Percentiles rank a stretch among this genome's conserved stretches.
phyloP scores from a whole-genome alignment of 2,329 filamentous ascomycete genomes.

The Colletotrichum horii region DNA sequence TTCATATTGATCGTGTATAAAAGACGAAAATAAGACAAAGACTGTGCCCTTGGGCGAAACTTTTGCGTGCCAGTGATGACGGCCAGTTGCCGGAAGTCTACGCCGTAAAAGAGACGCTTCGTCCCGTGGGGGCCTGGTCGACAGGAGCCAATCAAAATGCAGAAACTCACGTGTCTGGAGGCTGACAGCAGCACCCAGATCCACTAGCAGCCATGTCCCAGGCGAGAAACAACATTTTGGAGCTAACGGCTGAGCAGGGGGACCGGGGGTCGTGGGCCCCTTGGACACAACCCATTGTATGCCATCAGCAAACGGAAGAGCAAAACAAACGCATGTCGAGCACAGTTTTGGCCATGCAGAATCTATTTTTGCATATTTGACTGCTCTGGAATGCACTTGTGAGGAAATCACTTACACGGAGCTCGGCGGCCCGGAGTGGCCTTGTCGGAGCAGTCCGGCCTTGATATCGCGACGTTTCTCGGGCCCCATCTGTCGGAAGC shows the following conservation, averaged over 20 bases:
- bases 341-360: slow-evolving; percentile 1
- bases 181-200: slow-evolving; percentile 21
- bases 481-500: not conserved
- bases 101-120: slow-evolving; percentile 12
- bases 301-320: slow-evolving; percentile 7
- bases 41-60: not conserved
- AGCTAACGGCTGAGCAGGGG: slow-evolving; percentile 22
- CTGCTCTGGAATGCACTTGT: not conserved
- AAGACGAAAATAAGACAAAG: not conserved
- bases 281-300: slow-evolving; percentile 22
- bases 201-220: slow-evolving; percentile 4
- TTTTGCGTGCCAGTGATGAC: slow-evolving; percentile 8
- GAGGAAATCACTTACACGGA: slow-evolving; percentile 20
- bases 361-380: not conserved
- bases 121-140: slow-evolving; percentile 8
- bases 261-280: slow-evolving; percentile 21
- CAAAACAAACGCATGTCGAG: not conserved
- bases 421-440: not conserved
- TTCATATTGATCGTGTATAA: not conserved
- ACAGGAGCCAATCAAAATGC: slow-evolving; percentile 5
- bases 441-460: not conserved
- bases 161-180: slow-evolving; percentile 17
- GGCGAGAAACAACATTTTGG: slow-evolving; percentile 18
- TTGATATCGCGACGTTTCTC: slow-evolving; percentile 13
- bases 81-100: slow-evolving; percentile 16